Base-by-base conservation (phyloP, 768 basidiomycete genomes). In the Tylopilus subfusipes region DNA sequence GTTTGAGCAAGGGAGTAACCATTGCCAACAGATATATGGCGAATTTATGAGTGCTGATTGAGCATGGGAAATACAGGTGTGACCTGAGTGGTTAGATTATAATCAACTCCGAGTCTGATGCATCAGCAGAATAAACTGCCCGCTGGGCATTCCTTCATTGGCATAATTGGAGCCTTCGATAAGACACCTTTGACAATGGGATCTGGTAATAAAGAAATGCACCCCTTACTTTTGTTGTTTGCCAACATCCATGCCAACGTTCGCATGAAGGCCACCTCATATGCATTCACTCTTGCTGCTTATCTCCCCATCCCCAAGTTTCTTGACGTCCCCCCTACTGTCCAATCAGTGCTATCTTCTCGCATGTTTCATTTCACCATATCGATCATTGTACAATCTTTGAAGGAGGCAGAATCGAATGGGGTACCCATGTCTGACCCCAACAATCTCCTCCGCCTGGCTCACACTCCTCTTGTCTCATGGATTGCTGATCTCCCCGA, bases 231-330 rank as follows among this genome's bases (percentile, higher is more conserved):
- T 0, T 51, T 74, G 9, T 67, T 54, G 1, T 40, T 73, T 6
- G 69, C 70, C 12, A 75, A 76, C 52, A 66, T 76, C 0, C 50
- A 61, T 30, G 57, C 63, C 31, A 63, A 61, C 1, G 58, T 72
- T 30, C 58, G 59, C 1, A 70, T 64, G 56, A 73, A 74, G 46
- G 66, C 71, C 0, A 67, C 66, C 2, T 66, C 65, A n/a, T 64
- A 72, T 46, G 43, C 58, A 0, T 75, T 65, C 21, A 51, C 63
- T 1, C 53, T 72, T 1, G 56, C 60, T 3, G 70, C 68, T 1
- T 60, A 72, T 5, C 59, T 73, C 1, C 73, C 72, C 2, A 65
- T 73, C 9, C 63, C 70, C 0, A 67, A 63, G 16, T 47, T 47
- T 19, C n/a, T 9, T 9, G 22, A 24, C 24, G 33, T 47, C 13